phyloP scores from a whole-genome alignment of 495 filamentous ascomycete species.

The Penicillium silybi region DNA sequence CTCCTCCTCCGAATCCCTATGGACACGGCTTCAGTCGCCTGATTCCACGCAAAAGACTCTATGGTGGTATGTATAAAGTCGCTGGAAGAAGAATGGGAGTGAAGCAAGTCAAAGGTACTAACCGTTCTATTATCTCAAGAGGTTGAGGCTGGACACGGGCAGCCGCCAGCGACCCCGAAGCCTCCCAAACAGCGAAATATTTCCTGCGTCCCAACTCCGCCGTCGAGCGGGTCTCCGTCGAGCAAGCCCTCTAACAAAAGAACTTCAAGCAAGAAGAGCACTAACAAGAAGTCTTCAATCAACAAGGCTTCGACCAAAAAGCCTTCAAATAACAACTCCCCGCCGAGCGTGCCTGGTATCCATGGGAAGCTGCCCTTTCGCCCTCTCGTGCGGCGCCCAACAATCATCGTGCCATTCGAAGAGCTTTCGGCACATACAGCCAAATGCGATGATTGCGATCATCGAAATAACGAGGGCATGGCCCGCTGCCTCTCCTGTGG shows the following conservation, averaged over 20 bases:
- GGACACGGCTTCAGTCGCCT: neutral
- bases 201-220: no score
- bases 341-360: neutral
- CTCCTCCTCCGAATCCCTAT: no score
- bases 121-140: neutral
- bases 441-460: constrained; percentile 35
- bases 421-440: constrained; percentile 32
- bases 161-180: neutral
- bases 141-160: neutral
- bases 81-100: neutral
- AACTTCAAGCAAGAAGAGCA: no score
- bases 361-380: neutral
- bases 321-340: neutral
- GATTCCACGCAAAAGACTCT: neutral
- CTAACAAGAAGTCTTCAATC: neutral
- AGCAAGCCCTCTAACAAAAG: no score
- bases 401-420: neutral
- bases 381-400: neutral
- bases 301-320: neutral
- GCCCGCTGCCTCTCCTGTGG: constrained; percentile 29
- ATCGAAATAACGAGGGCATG: constrained; percentile 29
- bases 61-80: neutral
- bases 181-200: no score
- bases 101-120: neutral
- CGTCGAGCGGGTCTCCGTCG: no score